phyloP scores from a whole-genome alignment of 2,329 filamentous ascomycete species.

The Cercospora sp. region DNA sequence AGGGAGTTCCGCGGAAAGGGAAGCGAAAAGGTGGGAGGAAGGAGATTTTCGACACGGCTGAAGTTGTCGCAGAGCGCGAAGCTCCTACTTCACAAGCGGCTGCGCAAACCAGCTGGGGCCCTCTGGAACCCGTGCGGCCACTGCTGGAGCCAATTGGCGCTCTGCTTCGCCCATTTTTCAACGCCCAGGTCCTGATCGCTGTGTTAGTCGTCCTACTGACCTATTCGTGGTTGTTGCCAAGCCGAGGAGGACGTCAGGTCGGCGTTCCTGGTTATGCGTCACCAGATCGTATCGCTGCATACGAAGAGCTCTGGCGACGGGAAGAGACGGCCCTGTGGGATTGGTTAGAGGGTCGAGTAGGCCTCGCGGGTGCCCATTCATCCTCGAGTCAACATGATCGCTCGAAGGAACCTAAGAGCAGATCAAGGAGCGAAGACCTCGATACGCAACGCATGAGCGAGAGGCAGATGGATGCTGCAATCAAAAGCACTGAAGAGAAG shows the following conservation, averaged over 20 bases:
- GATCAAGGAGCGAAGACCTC: slow-evolving; percentile 31
- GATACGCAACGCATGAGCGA: slow-evolving; percentile 71
- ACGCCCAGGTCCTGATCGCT: slow-evolving; percentile 73
- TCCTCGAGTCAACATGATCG: slow-evolving; percentile 25
- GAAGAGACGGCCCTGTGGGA: slow-evolving; percentile 91
- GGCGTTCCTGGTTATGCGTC: slow-evolving; percentile 45
- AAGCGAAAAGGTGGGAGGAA: slow-evolving; percentile 52
- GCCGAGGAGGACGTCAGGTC: slow-evolving; percentile 38
- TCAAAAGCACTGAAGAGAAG: slow-evolving; percentile 82
- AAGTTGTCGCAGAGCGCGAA: slow-evolving; percentile 41
- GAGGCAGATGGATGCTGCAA: slow-evolving; percentile 76
- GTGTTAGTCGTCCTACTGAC: slow-evolving; percentile 72
- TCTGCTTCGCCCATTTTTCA: slow-evolving; percentile 69
- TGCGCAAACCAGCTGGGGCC: slow-evolving; percentile 64
- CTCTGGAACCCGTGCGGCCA: slow-evolving; percentile 74
- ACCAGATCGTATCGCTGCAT: slow-evolving; percentile 73
- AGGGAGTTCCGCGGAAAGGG: slow-evolving; percentile 52
- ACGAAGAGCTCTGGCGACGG: slow-evolving; percentile 87
- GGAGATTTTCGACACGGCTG: slow-evolving; percentile 48
- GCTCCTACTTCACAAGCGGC: slow-evolving; percentile 33
- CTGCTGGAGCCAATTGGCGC: slow-evolving; percentile 69
- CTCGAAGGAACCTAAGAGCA: slow-evolving; percentile 33
- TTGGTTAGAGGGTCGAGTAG: slow-evolving; percentile 85
- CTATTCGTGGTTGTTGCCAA: slow-evolving; percentile 62
- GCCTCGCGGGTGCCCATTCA: slow-evolving; percentile 58